A percentile compares a stretch with the other conserved stretches of the same genome.
Evolutionary conservation across 768 basidiomycete species (phyloP).

Genomic region (Pleurotus sapidus): DNA sequence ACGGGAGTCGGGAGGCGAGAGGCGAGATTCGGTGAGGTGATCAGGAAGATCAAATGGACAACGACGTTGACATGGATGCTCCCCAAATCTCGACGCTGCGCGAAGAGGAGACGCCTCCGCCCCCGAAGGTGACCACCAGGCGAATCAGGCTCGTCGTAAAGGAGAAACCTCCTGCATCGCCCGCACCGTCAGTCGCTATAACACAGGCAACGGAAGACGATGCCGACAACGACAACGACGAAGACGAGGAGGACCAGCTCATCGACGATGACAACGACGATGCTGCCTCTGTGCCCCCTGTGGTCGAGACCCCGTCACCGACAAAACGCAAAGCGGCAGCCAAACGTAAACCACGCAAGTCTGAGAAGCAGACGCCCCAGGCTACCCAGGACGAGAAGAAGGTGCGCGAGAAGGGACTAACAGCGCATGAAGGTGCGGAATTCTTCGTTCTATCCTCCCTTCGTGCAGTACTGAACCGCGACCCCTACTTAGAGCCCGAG

Average conservation of each 20-base stretch:
- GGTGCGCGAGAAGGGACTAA: slow-evolving; percentile 38
- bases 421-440: slow-evolving; percentile 29
- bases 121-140: slow-evolving; percentile 40
- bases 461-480: slow-evolving; percentile 38
- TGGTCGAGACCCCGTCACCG: slow-evolving; percentile 26
- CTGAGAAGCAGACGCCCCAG: slow-evolving; percentile 12
- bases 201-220: slow-evolving; percentile 28
- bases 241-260: slow-evolving; percentile 77
- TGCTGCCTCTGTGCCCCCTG: slow-evolving; percentile 27
- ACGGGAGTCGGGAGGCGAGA: no score
- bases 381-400: slow-evolving; percentile 37
- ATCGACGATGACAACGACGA: slow-evolving; percentile 67
- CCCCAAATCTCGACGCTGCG: slow-evolving; percentile 78
- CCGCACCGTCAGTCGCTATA: slow-evolving; percentile 13
- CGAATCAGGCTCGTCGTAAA: slow-evolving; percentile 49
- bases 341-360: slow-evolving; percentile 7
- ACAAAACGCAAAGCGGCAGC: slow-evolving; percentile 10
- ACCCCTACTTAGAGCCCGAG: slow-evolving; percentile 32
- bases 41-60: slow-evolving; percentile 32
- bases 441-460: slow-evolving; percentile 37
- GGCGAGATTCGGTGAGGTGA: background rate
- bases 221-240: slow-evolving; percentile 60
- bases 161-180: slow-evolving; percentile 22
- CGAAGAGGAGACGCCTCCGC: slow-evolving; percentile 73
- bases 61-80: slow-evolving; percentile 69